Evolutionary conservation across 495 filamentous ascomycete genomes (phyloP), one percentile per base, ranked within the genome.

Genomic region (Xylaria castorea): DNA sequence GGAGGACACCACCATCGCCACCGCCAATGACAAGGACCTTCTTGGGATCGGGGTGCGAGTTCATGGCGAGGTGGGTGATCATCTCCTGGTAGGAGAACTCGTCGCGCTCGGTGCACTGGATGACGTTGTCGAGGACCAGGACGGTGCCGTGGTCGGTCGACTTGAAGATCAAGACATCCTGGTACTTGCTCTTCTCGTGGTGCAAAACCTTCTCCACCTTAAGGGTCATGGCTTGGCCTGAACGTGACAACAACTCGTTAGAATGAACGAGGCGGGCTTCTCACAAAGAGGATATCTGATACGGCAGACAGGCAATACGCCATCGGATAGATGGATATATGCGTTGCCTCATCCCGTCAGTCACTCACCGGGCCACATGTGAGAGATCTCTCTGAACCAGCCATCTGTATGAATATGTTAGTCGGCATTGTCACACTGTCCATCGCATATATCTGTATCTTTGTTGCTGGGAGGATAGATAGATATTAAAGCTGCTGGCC

Each of bases 71-170:
- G 85, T 99, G 94, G 71, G 96, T 94, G 85, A 99, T 99, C 96
- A 99, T 99, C 90, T 99, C 97, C 86, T 99, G 97, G 90, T 98
- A 98, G 84, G 93, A 91, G 88, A 98, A 98, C 87, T 99, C 97
- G 81, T 99, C 97, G 53, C 94, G 89, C 90, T 98, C 96, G 70
- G 96, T 98, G 87, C 91, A 94, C 85, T 98, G 96, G 83, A 99
- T 98, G 81, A 97, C 96, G 80, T 97, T 97, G 88, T 99, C 96
- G 50, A 99, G 89, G 57, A 99, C 95, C n/a, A 99, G 89, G 64
- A 98, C 95, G 76, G 90, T 97, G 78, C 96, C 96, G 83, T 98
- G 93, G 89, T 98, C 89, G 87, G 91, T 95, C 78, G 92, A 95
- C 89, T 99, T 91, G 85, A 98, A 98, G 85, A 98, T 93, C 75